phyloP scores from a whole-genome alignment of 2,329 filamentous ascomycete species.

The Teratosphaeria zuluensis region DNA sequence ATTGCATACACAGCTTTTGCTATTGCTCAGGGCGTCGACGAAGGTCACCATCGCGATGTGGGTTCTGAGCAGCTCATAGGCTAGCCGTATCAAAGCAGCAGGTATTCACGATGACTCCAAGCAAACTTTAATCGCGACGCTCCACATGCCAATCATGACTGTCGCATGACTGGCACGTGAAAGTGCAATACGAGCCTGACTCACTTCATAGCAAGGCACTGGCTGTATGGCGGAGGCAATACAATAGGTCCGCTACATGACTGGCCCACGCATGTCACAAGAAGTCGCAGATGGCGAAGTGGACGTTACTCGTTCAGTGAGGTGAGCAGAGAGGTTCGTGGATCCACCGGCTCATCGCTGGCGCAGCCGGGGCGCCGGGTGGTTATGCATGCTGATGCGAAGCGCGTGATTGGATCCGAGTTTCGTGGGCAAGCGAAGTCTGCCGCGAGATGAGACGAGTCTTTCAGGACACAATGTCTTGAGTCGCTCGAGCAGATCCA shows the following conservation, averaged over 20 bases:
- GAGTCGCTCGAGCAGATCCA: not conserved
- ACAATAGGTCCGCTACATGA: not conserved
- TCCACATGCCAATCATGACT: not conserved
- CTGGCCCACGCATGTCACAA: not conserved
- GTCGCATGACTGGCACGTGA: not conserved
- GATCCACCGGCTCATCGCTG: not conserved
- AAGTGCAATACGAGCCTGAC: not conserved
- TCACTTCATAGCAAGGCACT: not conserved
- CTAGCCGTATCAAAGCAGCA: not conserved
- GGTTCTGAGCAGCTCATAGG: not conserved
- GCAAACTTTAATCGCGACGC: not conserved
- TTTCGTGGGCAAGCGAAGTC: not conserved
- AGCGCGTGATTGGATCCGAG: not conserved
- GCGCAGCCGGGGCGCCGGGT: not conserved
- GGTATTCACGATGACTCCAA: not conserved
- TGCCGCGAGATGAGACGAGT: not conserved
- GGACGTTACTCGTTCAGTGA: not conserved
- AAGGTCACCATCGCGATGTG: not conserved
- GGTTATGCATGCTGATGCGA: not conserved
- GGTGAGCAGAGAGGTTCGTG: not conserved
- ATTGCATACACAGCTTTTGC: no score
- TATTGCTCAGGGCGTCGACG: not conserved
- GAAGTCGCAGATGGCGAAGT: not conserved
- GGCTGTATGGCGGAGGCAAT: not conserved
- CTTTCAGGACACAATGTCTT: not conserved